phyloP scores from a whole-genome alignment of 1,139 yeast genomes.

The Debaryomyces psychrophilus region DNA sequence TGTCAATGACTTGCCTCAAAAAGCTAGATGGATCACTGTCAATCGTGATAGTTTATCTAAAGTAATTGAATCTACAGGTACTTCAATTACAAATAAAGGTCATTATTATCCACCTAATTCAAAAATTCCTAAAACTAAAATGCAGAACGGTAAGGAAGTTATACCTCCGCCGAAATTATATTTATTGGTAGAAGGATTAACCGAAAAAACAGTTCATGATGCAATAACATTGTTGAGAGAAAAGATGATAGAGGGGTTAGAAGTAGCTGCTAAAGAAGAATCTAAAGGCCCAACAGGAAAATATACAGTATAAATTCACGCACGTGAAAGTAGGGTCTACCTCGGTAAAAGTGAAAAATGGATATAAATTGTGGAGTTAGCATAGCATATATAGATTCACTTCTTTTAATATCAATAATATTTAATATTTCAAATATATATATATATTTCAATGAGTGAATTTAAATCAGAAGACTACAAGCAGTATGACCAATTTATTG shows the following conservation, averaged over 20 bases:
- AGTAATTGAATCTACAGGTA: constrained; percentile 71
- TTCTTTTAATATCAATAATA: neutral
- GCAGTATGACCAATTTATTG: constrained; percentile 41
- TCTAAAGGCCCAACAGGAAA: constrained; percentile 40
- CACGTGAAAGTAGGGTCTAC: constrained; percentile 3
- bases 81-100: constrained; percentile 86
- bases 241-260: constrained; percentile 63
- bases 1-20: constrained; percentile 85
- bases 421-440: neutral
- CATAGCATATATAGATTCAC: neutral
- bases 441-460: constrained; percentile 2
- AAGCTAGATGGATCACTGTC: constrained; percentile 81
- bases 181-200: constrained; percentile 76
- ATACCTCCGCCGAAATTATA: constrained; percentile 75
- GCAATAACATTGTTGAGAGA: constrained; percentile 69
- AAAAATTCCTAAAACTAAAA: constrained; percentile 41
- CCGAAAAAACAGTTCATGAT: constrained; percentile 61
- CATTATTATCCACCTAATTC: constrained; percentile 66
- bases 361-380: constrained; percentile 1
- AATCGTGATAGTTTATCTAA: constrained; percentile 66
- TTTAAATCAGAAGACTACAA: constrained; percentile 31
- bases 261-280: constrained; percentile 46
- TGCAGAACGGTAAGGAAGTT: constrained; percentile 34
- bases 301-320: constrained; percentile 31
- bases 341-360: constrained; percentile 5